Evolutionary conservation across 139 green algal genomes (phyloP).

Genomic region (Astrephomene gubernaculifera): DNA sequence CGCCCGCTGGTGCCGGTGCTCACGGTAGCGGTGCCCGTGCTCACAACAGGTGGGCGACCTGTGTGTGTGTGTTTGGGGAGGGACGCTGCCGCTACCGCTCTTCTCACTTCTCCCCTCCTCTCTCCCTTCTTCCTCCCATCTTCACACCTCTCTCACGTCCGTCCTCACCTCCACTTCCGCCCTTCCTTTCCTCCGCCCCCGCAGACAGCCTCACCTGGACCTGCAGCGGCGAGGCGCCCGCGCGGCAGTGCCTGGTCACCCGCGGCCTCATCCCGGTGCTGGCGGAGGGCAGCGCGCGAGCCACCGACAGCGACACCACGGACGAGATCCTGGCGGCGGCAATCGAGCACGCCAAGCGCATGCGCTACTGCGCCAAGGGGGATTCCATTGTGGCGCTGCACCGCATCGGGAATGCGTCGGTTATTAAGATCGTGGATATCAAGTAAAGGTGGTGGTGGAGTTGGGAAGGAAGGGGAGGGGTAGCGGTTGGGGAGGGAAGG

Average conservation of each 20-base stretch:
- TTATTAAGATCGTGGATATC: constrained; percentile 94
- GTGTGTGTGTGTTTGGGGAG: too few relatives aligned
- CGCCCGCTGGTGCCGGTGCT: constrained; percentile 89
- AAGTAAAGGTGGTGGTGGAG: constrained; percentile 21
- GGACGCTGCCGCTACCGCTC: too few relatives aligned
- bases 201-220: constrained; percentile 92
- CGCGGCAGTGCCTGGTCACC: constrained; percentile 87
- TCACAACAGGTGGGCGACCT: constrained; percentile 76
- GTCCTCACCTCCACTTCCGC: not conserved
- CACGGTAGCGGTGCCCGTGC: constrained; percentile 92
- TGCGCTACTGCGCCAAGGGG: constrained; percentile 79
- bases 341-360: constrained; percentile 86
- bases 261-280: constrained; percentile 92
- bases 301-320: constrained; percentile 92
- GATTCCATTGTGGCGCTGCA: constrained; percentile 95
- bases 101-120: not conserved
- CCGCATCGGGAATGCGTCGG: constrained; percentile 94
- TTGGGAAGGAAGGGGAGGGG: too few relatives aligned
- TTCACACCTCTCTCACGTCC: not conserved
- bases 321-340: constrained; percentile 92
- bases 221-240: constrained; percentile 88
- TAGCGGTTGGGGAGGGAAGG: too few relatives aligned
- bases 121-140: not conserved
- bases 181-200: not conserved
- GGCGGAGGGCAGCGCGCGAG: constrained; percentile 89